Evolutionary conservation across 306 rosid genomes (phyloP).

Genomic region (Rosa persica): DNA sequence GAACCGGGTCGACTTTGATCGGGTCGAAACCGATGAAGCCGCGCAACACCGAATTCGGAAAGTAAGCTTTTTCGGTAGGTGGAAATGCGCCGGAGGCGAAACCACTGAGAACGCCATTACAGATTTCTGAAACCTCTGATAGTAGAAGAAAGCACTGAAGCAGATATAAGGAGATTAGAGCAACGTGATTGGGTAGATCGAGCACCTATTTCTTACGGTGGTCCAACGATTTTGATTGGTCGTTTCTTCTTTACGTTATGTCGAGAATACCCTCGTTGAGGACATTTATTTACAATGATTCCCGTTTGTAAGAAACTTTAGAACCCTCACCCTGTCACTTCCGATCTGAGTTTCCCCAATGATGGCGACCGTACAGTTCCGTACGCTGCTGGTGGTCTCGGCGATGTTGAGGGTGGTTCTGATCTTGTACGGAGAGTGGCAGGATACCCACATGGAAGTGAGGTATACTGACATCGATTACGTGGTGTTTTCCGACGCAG

Average conservation of each 20-base stretch:
- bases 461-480: slow-evolving; percentile 89
- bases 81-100: slow-evolving; percentile 34
- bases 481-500: slow-evolving; percentile 86
- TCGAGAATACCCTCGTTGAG: not conserved
- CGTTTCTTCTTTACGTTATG: not conserved
- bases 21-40: slow-evolving; percentile 35
- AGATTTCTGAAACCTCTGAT: not conserved
- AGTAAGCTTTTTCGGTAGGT: slow-evolving; percentile 29
- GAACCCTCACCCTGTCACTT: too few species aligned
- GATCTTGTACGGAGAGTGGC: slow-evolving; percentile 89
- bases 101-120: slow-evolving; percentile 51
- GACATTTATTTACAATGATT: not conserved
- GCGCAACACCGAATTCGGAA: slow-evolving; percentile 48
- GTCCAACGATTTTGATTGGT: not conserved
- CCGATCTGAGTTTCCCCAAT: not conserved
- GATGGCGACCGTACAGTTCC: slow-evolving; percentile 31
- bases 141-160: not conserved
- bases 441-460: slow-evolving; percentile 88
- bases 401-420: slow-evolving; percentile 58
- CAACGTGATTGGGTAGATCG: not conserved
- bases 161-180: not conserved
- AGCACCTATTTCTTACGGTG: not conserved
- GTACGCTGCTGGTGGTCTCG: slow-evolving; percentile 47
- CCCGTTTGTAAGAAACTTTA: too few species aligned
- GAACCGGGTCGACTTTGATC: slow-evolving; percentile 43